phyloP scores from a whole-genome alignment of 768 basidiomycete species.

The Podaxis sp. region DNA sequence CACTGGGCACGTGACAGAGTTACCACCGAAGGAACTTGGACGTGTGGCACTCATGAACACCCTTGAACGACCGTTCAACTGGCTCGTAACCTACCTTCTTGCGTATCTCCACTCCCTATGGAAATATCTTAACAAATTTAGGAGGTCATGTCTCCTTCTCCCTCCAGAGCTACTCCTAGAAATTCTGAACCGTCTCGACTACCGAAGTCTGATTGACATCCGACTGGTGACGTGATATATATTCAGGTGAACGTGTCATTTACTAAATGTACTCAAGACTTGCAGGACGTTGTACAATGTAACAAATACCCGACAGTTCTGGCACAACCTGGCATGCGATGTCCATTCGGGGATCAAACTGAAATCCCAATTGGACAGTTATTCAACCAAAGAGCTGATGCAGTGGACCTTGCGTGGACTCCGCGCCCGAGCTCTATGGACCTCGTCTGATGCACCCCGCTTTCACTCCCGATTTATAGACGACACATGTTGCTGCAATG shows the following conservation, averaged over 20 bases:
- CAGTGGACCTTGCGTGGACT: no score
- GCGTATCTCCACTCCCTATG: not conserved
- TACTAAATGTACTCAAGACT: not conserved
- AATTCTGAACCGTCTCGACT: not conserved
- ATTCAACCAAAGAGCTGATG: no score
- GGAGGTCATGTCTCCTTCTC: not conserved
- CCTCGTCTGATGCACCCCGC: no score
- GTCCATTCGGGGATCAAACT: no score
- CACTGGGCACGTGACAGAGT: no score
- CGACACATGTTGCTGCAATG: no score
- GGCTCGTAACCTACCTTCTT: not conserved
- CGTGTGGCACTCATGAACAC: no score
- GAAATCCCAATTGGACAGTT: no score
- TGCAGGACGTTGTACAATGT: not conserved
- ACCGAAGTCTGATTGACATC: not conserved
- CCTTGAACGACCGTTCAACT: not conserved
- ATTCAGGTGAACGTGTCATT: not conserved
- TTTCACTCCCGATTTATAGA: no score
- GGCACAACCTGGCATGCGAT: not conserved
- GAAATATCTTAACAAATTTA: not conserved
- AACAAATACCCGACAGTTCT: not conserved
- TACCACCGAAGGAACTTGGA: no score
- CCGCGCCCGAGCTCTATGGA: no score
- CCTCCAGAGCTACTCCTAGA: not conserved
- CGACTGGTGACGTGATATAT: not conserved